A percentile compares a stretch with the other conserved stretches of the same genome.
Evolutionary conservation across 1,284 basidiomycete species (phyloP).

Genomic region (Tilletia setariae): DNA sequence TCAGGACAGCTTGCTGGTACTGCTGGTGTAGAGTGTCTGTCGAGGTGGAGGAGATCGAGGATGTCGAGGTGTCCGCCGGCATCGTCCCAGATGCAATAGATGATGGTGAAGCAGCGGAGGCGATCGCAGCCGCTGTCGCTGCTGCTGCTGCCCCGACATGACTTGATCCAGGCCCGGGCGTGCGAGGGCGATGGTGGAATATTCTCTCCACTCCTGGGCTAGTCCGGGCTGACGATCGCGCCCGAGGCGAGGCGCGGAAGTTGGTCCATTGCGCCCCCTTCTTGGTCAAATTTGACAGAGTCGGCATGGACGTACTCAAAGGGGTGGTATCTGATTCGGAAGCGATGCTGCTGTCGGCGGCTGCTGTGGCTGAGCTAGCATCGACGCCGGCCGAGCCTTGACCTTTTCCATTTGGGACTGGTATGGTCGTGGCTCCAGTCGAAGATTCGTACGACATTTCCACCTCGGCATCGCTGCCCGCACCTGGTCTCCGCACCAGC

Average conservation of each 20-base stretch:
- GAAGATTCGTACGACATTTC: slow-evolving; percentile 4
- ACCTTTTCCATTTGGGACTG: too few relatives aligned
- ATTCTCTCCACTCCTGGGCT: slow-evolving; percentile 7
- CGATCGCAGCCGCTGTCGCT: too few relatives aligned
- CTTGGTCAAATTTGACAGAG: slow-evolving; percentile 25
- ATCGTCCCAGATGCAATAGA: too few relatives aligned
- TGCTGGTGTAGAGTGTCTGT: background rate
- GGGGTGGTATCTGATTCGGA: background rate
- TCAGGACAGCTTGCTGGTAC: background rate
- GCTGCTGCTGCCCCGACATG: too few relatives aligned
- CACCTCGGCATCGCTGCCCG: slow-evolving; percentile 14
- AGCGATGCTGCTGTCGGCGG: background rate
- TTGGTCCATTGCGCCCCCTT: slow-evolving; percentile 33
- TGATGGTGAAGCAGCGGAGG: too few relatives aligned
- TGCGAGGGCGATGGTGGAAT: slow-evolving; percentile 5
- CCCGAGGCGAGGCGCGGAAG: slow-evolving; percentile 27
- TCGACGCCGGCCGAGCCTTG: too few relatives aligned
- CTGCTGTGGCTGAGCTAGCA: too few relatives aligned
- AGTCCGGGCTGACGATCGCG: slow-evolving; percentile 24
- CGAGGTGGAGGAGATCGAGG: background rate
- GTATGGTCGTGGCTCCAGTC: too few relatives aligned
- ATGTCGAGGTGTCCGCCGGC: too few relatives aligned
- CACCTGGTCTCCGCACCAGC: background rate
- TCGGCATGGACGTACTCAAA: slow-evolving; percentile 26
- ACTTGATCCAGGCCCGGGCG: background rate